Percentiles rank a stretch among this genome's conserved stretches.
These are phyloP conservation scores for Escovopsis sp. DNA, from an alignment of 2,329 filamentous ascomycete genomes.

Conservation along the genomic window DNA sequence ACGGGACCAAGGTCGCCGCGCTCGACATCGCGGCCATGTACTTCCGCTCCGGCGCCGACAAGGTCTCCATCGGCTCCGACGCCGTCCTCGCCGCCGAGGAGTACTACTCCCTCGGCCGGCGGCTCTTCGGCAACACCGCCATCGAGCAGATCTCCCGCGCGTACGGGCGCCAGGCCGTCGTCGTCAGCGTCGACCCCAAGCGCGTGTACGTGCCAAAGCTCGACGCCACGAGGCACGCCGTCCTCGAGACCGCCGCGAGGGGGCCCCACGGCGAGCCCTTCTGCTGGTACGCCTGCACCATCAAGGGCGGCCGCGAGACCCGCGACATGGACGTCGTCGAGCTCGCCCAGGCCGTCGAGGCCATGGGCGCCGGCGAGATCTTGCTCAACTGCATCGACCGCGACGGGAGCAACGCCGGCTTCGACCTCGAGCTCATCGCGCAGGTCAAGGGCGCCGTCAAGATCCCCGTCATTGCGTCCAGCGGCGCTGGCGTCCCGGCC, in stretches of 20 bases:
- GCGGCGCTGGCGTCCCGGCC: slow-evolving; percentile 71
- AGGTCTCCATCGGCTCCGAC: slow-evolving; percentile 92
- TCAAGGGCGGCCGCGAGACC: slow-evolving; percentile 90
- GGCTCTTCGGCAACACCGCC: slow-evolving; percentile 66
- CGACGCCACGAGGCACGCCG: slow-evolving; percentile 58
- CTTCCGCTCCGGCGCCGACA: slow-evolving; percentile 93
- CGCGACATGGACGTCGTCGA: slow-evolving; percentile 86
- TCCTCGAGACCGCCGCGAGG: slow-evolving; percentile 52
- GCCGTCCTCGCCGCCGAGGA: slow-evolving; percentile 86
- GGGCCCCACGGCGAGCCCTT: slow-evolving; percentile 64
- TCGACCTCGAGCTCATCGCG: slow-evolving; percentile 80
- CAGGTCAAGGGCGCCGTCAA: slow-evolving; percentile 77
- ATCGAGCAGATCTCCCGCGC: slow-evolving; percentile 91
- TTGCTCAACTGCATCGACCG: slow-evolving; percentile 95
- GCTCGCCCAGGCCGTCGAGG: slow-evolving; percentile 77
- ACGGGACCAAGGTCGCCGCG: slow-evolving; percentile 74
- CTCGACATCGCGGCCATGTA: slow-evolving; percentile 92
- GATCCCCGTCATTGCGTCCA: slow-evolving; percentile 92
- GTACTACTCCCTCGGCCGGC: slow-evolving; percentile 59
- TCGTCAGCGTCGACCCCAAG: slow-evolving; percentile 89
- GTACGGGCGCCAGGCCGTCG: slow-evolving; percentile 93
- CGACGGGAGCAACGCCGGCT: slow-evolving; percentile 87
- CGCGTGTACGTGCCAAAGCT: slow-evolving; percentile 68
- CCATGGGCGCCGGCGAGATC: slow-evolving; percentile 90
- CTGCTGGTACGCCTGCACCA: slow-evolving; percentile 97